Evolutionary conservation across 441 rosid species (phyloP).

Genomic region (Melastoma candidum): DNA sequence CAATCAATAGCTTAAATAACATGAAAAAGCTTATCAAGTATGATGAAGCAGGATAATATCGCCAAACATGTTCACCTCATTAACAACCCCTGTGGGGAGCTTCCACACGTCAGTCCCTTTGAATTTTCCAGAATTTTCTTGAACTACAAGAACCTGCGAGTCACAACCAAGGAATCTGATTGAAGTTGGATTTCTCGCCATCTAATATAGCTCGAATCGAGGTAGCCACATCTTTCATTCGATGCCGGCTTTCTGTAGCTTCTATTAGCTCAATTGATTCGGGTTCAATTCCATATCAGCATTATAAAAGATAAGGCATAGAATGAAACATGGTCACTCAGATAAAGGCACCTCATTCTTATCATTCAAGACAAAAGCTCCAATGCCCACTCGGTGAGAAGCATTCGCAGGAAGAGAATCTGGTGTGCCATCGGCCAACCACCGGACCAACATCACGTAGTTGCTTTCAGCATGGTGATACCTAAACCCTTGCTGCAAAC

Average conservation of each 20-base stretch:
- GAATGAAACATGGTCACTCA: too few relatives aligned
- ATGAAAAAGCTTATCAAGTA: neutral
- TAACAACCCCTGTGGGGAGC: constrained; percentile 59
- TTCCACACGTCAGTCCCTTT: constrained; percentile 53
- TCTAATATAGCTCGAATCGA: too few relatives aligned
- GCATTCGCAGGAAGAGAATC: constrained; percentile 13
- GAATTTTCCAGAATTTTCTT: constrained; percentile 54
- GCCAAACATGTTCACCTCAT: constrained; percentile 33
- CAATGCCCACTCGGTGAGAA: constrained; percentile 18
- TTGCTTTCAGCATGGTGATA: constrained; percentile 16
- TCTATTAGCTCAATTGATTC: too few relatives aligned
- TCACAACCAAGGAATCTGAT: neutral
- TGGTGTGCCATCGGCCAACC: constrained; percentile 2
- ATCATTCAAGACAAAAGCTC: constrained; percentile 17
- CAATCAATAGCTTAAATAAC: neutral
- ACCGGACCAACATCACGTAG: constrained; percentile 17
- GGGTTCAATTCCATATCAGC: too few relatives aligned
- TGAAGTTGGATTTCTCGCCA: neutral
- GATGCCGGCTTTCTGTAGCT: too few relatives aligned
- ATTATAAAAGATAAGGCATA: too few relatives aligned
- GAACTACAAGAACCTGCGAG: constrained; percentile 60
- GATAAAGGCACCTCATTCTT: constrained; percentile 9
- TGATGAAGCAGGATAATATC: neutral
- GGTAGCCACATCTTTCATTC: neutral
- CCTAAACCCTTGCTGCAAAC: constrained; percentile 15